Base-by-base conservation (phyloP, 192 early-diverging fungal genomes). In the Piromyces sp. region DNA sequence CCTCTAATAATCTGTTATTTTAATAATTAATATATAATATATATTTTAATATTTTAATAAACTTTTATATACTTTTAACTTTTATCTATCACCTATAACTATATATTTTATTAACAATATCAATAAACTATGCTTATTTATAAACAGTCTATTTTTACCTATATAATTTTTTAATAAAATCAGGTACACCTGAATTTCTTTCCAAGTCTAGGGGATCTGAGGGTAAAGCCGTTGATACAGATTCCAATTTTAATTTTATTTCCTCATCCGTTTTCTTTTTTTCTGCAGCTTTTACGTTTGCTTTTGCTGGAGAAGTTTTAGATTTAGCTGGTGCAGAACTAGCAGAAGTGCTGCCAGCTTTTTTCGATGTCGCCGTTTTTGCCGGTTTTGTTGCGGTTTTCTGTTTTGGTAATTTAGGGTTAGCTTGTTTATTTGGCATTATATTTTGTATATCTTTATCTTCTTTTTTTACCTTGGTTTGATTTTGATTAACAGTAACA, bases 1-100 rank as follows among this genome's bases (percentile, higher is more conserved):
- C 92, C 80, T 93, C 91, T 14, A 93, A 87, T 92, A 94, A 93
- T 30, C 92, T 92, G 82, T 83, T 80, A 92, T 83, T 92, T 85
- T 86, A 79, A 85, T 89, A 29, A 91, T 89, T 81, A 91, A 89
- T 81, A 91, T 89, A 79, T 89, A 89, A n/a, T 68, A 92, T 88
- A 85, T 84, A 89, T 89, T 88, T 85, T 86, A 83, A 37, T 31
- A 36, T 81, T 40, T 37, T 58, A 31, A 29, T 86, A 42, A 79
- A 36, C 4, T 7, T 36, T 80, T 78, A 36, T 30, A 19, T n/a
- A n/a, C n/a, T n/a, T n/a, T n/a, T n/a, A n/a, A n/a, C n/a, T n/a
- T n/a, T n/a, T n/a, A n/a, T n/a, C n/a, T n/a, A n/a, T n/a, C n/a
- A n/a, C n/a, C n/a, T n/a, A n/a, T n/a, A n/a, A n/a, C n/a, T n/a